Percentiles rank a stretch among this genome's conserved stretches.
These are phyloP conservation scores for Daedalea quercina DNA, from an alignment of 768 basidiomycete species.

Conservation along the genomic window DNA sequence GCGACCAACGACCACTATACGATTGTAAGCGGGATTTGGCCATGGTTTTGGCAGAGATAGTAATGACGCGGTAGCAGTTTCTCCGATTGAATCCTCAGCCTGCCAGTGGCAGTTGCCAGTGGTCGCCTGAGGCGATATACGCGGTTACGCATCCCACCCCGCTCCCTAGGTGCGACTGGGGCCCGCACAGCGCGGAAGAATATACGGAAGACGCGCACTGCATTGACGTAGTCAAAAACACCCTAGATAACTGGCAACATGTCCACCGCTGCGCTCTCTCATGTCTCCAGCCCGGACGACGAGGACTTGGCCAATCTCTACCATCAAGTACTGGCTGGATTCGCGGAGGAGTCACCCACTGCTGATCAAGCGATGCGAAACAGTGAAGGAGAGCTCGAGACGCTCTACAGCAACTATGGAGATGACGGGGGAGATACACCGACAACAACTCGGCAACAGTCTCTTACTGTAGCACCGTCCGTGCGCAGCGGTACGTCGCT, in stretches of 20 bases:
- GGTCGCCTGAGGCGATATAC: background rate
- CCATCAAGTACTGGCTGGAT: conserved; percentile 68
- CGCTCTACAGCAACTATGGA: conserved; percentile 16
- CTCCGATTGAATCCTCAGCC: background rate
- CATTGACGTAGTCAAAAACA: background rate
- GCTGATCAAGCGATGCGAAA: conserved; percentile 13
- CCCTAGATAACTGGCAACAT: background rate
- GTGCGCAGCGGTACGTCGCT: background rate
- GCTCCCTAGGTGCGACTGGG: background rate
- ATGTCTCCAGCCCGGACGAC: conserved; percentile 44
- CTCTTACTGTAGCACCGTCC: conserved; percentile 4
- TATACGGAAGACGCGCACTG: background rate
- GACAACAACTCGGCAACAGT: conserved; percentile 5
- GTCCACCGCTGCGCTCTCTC: conserved; percentile 24
- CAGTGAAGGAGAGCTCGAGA: conserved; percentile 19
- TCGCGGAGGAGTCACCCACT: conserved; percentile 41
- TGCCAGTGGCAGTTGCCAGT: background rate
- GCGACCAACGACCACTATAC: too few relatives aligned
- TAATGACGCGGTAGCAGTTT: too few relatives aligned
- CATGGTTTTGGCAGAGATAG: too few relatives aligned
- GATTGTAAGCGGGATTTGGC: too few relatives aligned
- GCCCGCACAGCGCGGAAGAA: background rate
- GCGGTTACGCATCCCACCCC: background rate
- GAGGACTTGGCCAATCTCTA: conserved; percentile 70
- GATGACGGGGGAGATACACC: conserved; percentile 20